phyloP scores from a whole-genome alignment of 495 filamentous ascomycete genomes.

The Penicillium canescens region DNA sequence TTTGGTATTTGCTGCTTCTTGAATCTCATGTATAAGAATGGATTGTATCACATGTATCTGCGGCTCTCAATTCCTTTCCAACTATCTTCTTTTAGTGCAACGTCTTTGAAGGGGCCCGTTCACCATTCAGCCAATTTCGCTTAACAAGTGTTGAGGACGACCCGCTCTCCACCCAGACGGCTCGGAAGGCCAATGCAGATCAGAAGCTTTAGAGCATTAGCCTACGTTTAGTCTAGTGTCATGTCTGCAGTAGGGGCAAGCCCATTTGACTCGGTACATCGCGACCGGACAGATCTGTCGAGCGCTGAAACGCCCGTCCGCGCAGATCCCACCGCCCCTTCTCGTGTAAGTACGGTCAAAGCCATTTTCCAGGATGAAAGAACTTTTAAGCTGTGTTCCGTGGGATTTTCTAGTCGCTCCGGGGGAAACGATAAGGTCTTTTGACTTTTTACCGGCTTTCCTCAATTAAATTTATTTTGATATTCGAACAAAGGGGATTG shows the following conservation, averaged over 20 bases:
- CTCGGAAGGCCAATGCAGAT: slow-evolving; percentile 18
- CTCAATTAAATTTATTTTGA: slow-evolving; percentile 7
- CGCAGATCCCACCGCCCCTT: slow-evolving; percentile 1
- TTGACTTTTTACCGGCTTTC: not conserved
- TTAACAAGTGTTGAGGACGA: slow-evolving; percentile 3
- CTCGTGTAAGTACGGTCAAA: not conserved
- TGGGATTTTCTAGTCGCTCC: not conserved
- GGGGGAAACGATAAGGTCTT: not conserved
- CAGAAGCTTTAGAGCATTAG: not conserved
- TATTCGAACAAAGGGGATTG: not conserved
- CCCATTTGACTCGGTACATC: not conserved
- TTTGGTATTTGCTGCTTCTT: too few species aligned
- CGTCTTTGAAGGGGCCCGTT: not conserved
- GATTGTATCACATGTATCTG: not conserved
- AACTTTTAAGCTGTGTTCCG: not conserved
- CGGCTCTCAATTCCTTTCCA: not conserved
- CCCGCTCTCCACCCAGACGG: slow-evolving; percentile 10
- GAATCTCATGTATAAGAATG: too few species aligned
- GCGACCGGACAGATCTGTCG: slow-evolving; percentile 1
- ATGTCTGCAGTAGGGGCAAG: not conserved
- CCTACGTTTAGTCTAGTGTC: not conserved
- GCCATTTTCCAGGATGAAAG: not conserved
- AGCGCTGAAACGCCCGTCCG: slow-evolving; percentile 5
- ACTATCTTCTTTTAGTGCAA: not conserved
- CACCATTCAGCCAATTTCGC: slow-evolving; percentile 12